Evolutionary conservation across 345 rosid species (phyloP).

Genomic region (Acer campestre): DNA sequence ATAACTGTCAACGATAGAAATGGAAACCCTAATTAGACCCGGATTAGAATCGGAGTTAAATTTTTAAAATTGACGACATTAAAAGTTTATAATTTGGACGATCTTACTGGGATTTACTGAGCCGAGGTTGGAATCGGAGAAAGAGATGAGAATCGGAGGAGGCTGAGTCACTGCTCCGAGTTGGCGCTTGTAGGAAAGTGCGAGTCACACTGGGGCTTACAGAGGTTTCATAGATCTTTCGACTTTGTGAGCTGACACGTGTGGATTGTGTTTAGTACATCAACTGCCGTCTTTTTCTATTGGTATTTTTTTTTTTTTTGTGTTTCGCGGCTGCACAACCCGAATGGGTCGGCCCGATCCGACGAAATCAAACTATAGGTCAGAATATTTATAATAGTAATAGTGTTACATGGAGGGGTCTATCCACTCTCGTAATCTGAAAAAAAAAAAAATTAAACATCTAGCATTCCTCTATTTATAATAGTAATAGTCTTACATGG

Average conservation of each 20-base stretch:
- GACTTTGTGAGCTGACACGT: constrained; percentile 40
- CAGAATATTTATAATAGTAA: no score
- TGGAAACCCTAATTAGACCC: constrained; percentile 35
- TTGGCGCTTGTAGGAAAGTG: constrained; percentile 29
- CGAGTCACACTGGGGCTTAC: constrained; percentile 41
- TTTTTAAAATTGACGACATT: background rate
- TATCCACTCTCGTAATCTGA: no score
- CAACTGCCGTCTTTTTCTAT: background rate
- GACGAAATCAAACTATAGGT: no score
- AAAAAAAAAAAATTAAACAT: no score
- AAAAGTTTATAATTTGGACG: background rate
- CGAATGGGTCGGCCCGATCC: no score
- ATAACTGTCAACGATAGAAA: background rate
- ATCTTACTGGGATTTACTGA: constrained; percentile 28
- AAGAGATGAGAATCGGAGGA: constrained; percentile 22
- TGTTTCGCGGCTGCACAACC: no score
- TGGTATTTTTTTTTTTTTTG: no score
- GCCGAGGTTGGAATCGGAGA: constrained; percentile 13
- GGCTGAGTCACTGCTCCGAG: constrained; percentile 36
- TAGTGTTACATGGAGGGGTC: no score
- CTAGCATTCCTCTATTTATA: no score
- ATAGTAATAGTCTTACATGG: no score
- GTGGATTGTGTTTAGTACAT: constrained; percentile 13
- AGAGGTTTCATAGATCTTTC: constrained; percentile 30
- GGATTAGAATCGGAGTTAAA: background rate